Percentiles rank a stretch among this genome's conserved stretches.
Conservation (phyloP, 345 rosid species). For the Streptanthus diversifolius region DNA sequence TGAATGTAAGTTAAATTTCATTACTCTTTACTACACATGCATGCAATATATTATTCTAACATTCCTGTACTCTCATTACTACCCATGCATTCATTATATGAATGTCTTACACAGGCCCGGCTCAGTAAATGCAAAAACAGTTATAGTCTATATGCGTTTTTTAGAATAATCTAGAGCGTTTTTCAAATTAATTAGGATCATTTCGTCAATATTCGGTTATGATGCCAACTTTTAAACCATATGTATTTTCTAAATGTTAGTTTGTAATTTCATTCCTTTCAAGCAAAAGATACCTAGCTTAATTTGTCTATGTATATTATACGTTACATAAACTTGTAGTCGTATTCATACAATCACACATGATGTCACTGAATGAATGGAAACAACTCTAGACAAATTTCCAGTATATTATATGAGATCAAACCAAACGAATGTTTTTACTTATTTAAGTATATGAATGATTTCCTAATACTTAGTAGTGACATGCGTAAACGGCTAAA, state of each 20-base stretch:
- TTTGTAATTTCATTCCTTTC: not conserved
- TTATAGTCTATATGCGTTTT: no score
- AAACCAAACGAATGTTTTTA: not conserved
- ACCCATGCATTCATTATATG: not conserved
- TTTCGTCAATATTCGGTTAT: not conserved
- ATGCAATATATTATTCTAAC: no score
- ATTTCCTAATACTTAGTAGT: not conserved
- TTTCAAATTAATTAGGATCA: not conserved
- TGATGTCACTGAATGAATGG: conserved; percentile 14
- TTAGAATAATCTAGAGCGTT: no score
- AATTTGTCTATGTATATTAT: not conserved
- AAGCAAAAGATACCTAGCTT: not conserved
- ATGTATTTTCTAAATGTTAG: not conserved
- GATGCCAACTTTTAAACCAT: not conserved
- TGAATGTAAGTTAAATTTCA: no score
- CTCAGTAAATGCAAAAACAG: no score
- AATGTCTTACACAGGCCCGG: no score
- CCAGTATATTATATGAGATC: not conserved
- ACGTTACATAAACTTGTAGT: not conserved
- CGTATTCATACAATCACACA: conserved; percentile 20
- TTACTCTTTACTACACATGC: no score
- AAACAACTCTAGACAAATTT: not conserved
- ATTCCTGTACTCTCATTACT: not conserved
- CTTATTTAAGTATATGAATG: not conserved
- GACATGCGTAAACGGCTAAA: conserved; percentile 20